Evolutionary conservation across 2,329 filamentous ascomycete genomes (phyloP).

Genomic region (Penicillium hordei): DNA sequence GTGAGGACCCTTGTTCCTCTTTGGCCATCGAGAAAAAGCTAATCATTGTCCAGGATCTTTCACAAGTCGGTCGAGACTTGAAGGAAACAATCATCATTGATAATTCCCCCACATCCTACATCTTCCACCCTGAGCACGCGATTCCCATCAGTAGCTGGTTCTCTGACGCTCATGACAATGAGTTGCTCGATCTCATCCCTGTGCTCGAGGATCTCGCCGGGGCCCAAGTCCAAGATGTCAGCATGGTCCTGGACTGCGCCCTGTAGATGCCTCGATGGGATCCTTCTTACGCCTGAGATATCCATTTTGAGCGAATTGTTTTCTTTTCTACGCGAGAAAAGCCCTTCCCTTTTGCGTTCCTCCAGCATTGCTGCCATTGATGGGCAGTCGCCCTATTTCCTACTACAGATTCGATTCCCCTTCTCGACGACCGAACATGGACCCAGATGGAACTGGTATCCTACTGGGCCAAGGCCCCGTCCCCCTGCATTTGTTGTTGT

Average conservation of each 20-base stretch:
- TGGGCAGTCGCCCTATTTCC: slow-evolving; percentile 8
- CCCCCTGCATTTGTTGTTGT: slow-evolving; percentile 22
- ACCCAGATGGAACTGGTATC: slow-evolving; percentile 26
- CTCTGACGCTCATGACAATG: slow-evolving; percentile 98
- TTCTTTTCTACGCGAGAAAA: slow-evolving; percentile 25
- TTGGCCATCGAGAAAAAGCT: slow-evolving; percentile 5
- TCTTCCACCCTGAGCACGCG: slow-evolving; percentile 98
- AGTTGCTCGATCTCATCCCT: slow-evolving; percentile 93
- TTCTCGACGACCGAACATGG: slow-evolving; percentile 13
- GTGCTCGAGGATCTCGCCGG: slow-evolving; percentile 96
- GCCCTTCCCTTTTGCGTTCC: slow-evolving; percentile 17
- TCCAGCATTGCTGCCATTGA: slow-evolving; percentile 17
- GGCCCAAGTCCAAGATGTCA: slow-evolving; percentile 87
- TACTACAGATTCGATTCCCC: slow-evolving; percentile 13
- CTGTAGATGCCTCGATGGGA: slow-evolving; percentile 49
- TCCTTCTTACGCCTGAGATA: slow-evolving; percentile 31
- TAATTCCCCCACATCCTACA: slow-evolving; percentile 98
- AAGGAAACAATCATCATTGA: slow-evolving; percentile 99
- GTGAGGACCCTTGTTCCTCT: slow-evolving; percentile 32
- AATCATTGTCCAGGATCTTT: slow-evolving; percentile 66
- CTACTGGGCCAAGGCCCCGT: slow-evolving; percentile 13
- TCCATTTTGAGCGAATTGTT: slow-evolving; percentile 29
- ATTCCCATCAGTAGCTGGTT: slow-evolving; percentile 99
- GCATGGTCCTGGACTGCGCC: slow-evolving; percentile 89
- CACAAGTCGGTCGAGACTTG: slow-evolving; percentile 91